Conservation (phyloP, 2,329 filamentous ascomycete species). For the Colletotrichum neosansevieriae region DNA sequence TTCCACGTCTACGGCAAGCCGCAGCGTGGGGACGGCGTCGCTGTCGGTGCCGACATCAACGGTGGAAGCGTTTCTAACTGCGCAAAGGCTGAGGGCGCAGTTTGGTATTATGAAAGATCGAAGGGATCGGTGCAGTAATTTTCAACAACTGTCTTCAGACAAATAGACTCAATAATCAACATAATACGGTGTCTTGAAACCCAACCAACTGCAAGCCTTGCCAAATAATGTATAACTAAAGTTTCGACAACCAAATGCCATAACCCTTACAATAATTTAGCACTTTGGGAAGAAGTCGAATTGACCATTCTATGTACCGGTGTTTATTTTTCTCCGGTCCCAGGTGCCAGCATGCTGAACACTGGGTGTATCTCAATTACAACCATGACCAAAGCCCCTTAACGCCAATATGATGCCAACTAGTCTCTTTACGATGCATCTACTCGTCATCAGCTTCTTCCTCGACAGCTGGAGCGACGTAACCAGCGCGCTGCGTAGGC, state of each 20-base stretch:
- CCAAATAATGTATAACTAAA: no score
- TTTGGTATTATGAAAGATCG: constrained; percentile 67
- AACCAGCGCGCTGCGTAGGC: constrained; percentile 54
- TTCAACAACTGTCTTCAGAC: not conserved
- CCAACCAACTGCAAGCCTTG: no score
- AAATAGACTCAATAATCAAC: not conserved
- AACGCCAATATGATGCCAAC: constrained; percentile 39
- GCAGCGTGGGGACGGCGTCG: constrained; percentile 62
- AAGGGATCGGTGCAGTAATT: constrained; percentile 40
- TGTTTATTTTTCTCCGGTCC: constrained; percentile 4
- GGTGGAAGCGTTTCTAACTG: constrained; percentile 66
- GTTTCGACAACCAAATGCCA: not conserved
- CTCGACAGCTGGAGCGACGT: constrained; percentile 65
- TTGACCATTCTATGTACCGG: constrained; percentile 16
- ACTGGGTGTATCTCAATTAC: constrained; percentile 31
- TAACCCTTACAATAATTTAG: not conserved
- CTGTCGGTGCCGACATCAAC: constrained; percentile 57
- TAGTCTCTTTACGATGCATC: constrained; percentile 7
- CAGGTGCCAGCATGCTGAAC: constrained; percentile 23
- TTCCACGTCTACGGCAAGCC: constrained; percentile 69
- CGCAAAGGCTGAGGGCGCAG: constrained; percentile 63
- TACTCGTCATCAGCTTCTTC: constrained; percentile 65
- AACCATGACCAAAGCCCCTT: constrained; percentile 19
- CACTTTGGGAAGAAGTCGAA: not conserved
- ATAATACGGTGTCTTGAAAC: not conserved